Conservation (phyloP, 805 yeast genomes). For the Saccharomyces kudriavzevii region DNA sequence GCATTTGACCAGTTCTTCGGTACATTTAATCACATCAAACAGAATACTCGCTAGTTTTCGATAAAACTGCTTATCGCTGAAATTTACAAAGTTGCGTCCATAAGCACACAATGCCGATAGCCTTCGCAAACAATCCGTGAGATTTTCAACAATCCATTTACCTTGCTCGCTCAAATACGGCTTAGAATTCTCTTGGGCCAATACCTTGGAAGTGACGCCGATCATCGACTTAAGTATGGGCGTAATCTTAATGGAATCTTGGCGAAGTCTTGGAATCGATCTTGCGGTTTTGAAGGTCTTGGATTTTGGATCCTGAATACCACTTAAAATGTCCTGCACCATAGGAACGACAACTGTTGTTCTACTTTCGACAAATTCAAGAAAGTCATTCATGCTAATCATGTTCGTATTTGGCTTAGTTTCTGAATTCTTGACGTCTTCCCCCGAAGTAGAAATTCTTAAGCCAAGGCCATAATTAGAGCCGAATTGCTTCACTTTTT, state of each 20-base stretch:
- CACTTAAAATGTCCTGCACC: background rate
- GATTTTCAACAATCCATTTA: background rate
- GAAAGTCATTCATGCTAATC: background rate
- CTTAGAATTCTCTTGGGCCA: background rate
- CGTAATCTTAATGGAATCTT: background rate
- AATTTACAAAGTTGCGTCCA: background rate
- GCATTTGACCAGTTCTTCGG: slow-evolving; percentile 89
- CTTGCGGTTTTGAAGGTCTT: background rate
- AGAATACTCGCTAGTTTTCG: slow-evolving; percentile 94
- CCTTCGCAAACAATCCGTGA: background rate
- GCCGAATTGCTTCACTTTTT: slow-evolving; percentile 8
- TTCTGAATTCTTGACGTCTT: background rate
- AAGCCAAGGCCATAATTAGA: slow-evolving; percentile 11
- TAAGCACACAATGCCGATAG: background rate
- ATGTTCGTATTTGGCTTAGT: background rate
- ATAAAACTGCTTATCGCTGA: slow-evolving; percentile 68
- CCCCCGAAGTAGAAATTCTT: slow-evolving; percentile 1
- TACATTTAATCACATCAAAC: slow-evolving; percentile 91
- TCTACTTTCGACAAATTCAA: background rate
- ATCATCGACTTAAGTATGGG: background rate
- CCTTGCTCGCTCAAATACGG: background rate
- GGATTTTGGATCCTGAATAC: background rate
- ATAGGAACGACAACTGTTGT: background rate
- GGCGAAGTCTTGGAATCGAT: background rate
- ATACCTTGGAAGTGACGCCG: background rate